Base-by-base conservation (phyloP, 2,329 filamentous ascomycete species). In the Calonectria multiphialidica region DNA sequence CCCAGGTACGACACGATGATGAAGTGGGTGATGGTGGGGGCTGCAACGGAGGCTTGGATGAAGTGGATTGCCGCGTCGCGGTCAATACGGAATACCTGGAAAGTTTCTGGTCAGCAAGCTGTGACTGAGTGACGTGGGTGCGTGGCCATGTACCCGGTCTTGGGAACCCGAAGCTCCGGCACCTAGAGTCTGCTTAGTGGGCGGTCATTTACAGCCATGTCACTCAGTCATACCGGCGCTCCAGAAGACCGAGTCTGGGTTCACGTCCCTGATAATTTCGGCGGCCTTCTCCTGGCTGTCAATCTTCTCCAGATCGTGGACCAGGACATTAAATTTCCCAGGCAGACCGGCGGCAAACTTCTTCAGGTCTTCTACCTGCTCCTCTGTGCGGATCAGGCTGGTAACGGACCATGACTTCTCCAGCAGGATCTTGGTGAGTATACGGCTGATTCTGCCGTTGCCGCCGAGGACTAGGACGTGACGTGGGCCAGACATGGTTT, bases 391-490 rank as follows among this genome's bases (percentile, higher is more conserved):
- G 81, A 96, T 91, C 71, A 96, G 86, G 80, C 92, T 94, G 42
- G 92, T 94, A 53, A 96, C 92, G 72, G 89, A 89, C 92, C 93
- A 95, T 53, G 89, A 89, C 75, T 91, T 90, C 42, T 90, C 86
- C 28, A 95, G 88, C 13, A 96, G 89, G 67, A 94, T 87, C 1
- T 92, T 92, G 7, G 93, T 95, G 15, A 96, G 87, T 37, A 92
- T 85, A 49, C 93, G 89, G 74, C 93, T 89, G 64, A 95, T 85
- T 82, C 94, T 94, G 82, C 94, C 94, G 84, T 95, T 93, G 74
- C 93, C 94, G 77, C 94, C 94, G 64, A 95, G 89, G 68, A 95
- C 84, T 68, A 95, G 90, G 66, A 94, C 88, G 77, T 88, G 85
- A 30, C 76, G 78, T 28, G 68, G 50, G 16, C 75, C 23, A 59